Conservation (phyloP, 805 yeast species). For the Pichia exigua region DNA sequence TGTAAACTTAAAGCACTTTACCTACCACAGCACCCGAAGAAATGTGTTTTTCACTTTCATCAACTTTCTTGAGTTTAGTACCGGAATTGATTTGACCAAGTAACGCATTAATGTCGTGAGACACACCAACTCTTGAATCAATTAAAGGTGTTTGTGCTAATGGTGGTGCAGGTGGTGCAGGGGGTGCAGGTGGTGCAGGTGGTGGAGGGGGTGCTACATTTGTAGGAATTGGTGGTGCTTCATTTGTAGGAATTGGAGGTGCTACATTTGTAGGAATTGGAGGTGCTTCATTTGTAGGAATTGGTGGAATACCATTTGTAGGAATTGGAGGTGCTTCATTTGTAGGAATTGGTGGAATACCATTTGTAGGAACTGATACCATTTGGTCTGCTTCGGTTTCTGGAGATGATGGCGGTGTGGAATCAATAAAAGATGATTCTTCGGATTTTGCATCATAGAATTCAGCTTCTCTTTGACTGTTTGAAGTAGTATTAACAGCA, state of each 20-base stretch:
- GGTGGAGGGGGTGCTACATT: constrained; percentile 18
- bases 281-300: constrained; percentile 14
- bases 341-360: constrained; percentile 12
- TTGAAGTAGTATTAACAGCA: neutral
- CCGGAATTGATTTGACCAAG: constrained; percentile 55
- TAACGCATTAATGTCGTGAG: constrained; percentile 31
- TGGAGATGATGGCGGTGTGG: constrained; percentile 23
- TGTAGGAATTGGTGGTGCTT: constrained; percentile 24
- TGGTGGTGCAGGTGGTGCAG: constrained; percentile 29
- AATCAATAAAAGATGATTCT: constrained; percentile 14
- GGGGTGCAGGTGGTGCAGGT: constrained; percentile 23
- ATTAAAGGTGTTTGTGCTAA: constrained; percentile 26
- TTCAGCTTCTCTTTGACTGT: constrained; percentile 3
- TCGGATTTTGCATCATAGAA: constrained; percentile 15
- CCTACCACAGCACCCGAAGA: constrained; percentile 43
- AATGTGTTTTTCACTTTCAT: constrained; percentile 38
- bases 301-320: constrained; percentile 24
- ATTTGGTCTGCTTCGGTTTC: neutral
- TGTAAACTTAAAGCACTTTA: constrained; percentile 30
- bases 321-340: constrained; percentile 14
- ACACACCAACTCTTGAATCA: constrained; percentile 25
- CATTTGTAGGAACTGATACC: constrained; percentile 11
- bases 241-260: constrained; percentile 14
- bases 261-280: constrained; percentile 22
- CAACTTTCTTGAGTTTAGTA: constrained; percentile 41